Evolutionary conservation across 1,284 basidiomycete species (phyloP), one percentile per base, ranked within the genome.

Genomic region (Naganishia liquefaciens): DNA sequence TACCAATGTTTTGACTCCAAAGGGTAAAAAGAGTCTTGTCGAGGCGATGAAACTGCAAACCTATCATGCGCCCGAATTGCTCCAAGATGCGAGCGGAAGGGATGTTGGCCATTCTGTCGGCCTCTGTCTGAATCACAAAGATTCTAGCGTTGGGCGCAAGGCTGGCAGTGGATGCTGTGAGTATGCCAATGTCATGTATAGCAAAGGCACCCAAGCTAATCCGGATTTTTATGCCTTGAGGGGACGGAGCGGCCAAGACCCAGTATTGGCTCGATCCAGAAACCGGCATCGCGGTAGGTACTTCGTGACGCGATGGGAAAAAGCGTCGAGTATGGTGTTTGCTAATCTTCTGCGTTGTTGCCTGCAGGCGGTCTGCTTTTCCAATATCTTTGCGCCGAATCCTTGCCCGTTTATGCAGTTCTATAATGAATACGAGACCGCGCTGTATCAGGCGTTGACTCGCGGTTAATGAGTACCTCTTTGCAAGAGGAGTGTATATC

Each of bases 231-330:
- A n/a, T n/a, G n/a, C n/a, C n/a, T n/a, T n/a, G n/a, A 37, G 33
- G 33, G 73, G 66, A 66, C 49, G 70, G 70, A 40, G 70, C 69
- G 28, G 71, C 68, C 7, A 69, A 71, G 66, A 74, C 72, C 0
- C 44, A 44, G 17, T 60, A 25, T 25, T 60, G 55, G 55, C 21
- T 60, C 42, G 55, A 60, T 25, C 55, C 55, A n/a, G 44, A 28
- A 9, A 46, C 42, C 6, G 42, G 55, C 42, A 60, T 60, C 17
- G 55, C 55, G 9, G 55, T 55, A 37, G 42, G 54, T n/a, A n/a
- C n/a, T n/a, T n/a, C n/a, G n/a, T n/a, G n/a, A n/a, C n/a, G n/a
- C n/a, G n/a, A n/a, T n/a, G n/a, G n/a, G n/a, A n/a, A n/a, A n/a
- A n/a, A n/a, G n/a, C n/a, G n/a, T n/a, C n/a, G n/a, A n/a, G n/a